These are phyloP conservation scores for Podospora tetraspora DNA, from an alignment of 495 filamentous ascomycete genomes.

Conservation along the genomic window DNA sequence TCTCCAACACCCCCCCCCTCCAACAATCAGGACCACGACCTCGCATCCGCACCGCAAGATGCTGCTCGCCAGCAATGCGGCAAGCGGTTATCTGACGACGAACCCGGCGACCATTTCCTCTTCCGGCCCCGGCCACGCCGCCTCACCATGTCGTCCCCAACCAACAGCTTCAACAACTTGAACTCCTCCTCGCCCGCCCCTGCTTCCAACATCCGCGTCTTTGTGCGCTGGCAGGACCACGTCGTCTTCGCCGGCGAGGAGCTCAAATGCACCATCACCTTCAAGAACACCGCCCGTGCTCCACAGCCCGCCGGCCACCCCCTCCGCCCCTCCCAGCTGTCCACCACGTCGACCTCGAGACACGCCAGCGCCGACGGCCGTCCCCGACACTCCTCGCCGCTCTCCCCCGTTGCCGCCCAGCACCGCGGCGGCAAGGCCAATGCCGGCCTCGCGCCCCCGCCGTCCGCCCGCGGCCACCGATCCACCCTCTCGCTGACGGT, in stretches of 20 bases:
- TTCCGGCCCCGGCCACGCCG: background rate
- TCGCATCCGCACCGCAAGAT: conserved; percentile 19
- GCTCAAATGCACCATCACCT: conserved; percentile 90
- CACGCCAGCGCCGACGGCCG: conserved; percentile 17
- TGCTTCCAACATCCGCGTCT: conserved; percentile 73
- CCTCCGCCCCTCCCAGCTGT: background rate
- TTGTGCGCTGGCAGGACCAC: conserved; percentile 84
- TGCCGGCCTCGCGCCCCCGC: conserved; percentile 36
- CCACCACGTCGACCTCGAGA: conserved; percentile 1
- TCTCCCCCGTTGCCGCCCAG: conserved; percentile 15
- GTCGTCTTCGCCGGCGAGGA: conserved; percentile 94
- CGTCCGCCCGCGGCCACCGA: conserved; percentile 46
- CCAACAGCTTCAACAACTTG: background rate
- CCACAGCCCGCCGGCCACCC: conserved; percentile 7
- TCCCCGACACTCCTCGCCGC: conserved; percentile 22
- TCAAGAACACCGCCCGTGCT: conserved; percentile 67
- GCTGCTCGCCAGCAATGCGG: conserved; percentile 25
- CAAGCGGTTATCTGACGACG: conserved; percentile 17
- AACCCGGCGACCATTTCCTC: conserved; percentile 6
- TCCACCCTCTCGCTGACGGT: conserved; percentile 56
- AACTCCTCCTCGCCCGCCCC: background rate
- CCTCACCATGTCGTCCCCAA: conserved; percentile 9
- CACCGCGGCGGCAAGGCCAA: conserved; percentile 14
- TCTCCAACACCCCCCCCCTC: background rate
- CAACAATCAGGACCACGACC: background rate